phyloP scores from a whole-genome alignment of 1,284 basidiomycete species.

The Apiotrichum veenhuisii region DNA sequence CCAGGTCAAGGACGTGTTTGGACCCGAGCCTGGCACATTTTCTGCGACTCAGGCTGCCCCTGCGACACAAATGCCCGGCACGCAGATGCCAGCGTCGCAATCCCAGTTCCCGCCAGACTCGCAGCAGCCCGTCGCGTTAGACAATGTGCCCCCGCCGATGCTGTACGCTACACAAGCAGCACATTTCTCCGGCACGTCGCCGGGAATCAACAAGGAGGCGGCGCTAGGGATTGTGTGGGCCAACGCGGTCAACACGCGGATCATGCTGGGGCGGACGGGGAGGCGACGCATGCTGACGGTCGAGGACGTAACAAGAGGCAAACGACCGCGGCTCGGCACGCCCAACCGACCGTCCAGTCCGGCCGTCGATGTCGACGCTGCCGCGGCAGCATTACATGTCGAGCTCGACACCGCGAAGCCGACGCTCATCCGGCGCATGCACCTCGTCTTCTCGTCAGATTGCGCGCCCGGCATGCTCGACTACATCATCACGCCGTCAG shows the following conservation, averaged over 20 bases:
- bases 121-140: neutral
- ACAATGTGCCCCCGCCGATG: constrained; percentile 23
- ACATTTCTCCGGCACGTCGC: constrained; percentile 65
- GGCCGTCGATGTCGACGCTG: neutral
- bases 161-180: constrained; percentile 69
- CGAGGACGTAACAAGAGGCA: constrained; percentile 18
- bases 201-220: constrained; percentile 65
- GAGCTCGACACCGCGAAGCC: constrained; percentile 26
- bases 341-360: neutral
- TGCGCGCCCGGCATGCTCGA: constrained; percentile 61
- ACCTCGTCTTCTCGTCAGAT: constrained; percentile 70
- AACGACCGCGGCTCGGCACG: constrained; percentile 1
- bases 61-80: neutral
- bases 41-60: constrained; percentile 2
- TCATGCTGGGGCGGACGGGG: constrained; percentile 74
- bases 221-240: constrained; percentile 84
- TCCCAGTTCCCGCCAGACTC: too few species aligned
- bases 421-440: constrained; percentile 51
- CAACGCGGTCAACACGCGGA: constrained; percentile 75
- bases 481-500: constrained; percentile 63
- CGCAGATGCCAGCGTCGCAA: neutral
- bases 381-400: neutral
- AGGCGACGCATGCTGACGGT: constrained; percentile 59
- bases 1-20: constrained; percentile 74
- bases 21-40: neutral